These are phyloP conservation scores for Colletotrichum sp. DNA, from an alignment of 2,329 filamentous ascomycete genomes.

Conservation along the genomic window DNA sequence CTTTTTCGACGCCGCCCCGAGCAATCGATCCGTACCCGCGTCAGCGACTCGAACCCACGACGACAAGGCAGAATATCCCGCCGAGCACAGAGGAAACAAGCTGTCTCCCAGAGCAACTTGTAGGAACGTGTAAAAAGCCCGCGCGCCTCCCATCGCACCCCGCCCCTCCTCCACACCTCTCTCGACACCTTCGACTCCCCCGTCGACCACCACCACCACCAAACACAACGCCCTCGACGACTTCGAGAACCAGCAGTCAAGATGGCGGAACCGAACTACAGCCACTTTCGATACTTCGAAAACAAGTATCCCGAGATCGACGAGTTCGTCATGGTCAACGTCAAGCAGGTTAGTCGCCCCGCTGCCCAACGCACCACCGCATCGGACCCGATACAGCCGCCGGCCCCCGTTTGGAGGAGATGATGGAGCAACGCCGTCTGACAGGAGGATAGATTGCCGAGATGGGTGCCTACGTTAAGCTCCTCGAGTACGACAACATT, in stretches of 20 bases:
- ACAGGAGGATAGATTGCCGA: conserved; percentile 79
- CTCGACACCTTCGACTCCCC: conserved; percentile 16
- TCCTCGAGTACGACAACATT: conserved; percentile 99
- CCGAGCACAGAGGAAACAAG: conserved; percentile 19
- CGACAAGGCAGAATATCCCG: conserved; percentile 4
- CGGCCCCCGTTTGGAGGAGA: background rate
- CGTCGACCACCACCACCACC: conserved; percentile 20
- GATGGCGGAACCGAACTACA: conserved; percentile 94
- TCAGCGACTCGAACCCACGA: background rate
- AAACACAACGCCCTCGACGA: conserved; percentile 15
- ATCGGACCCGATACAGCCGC: background rate
- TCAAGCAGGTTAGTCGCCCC: conserved; percentile 80
- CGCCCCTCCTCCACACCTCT: conserved; percentile 32
- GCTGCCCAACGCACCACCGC: conserved; percentile 19
- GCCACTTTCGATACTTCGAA: conserved; percentile 79
- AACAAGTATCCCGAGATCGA: conserved; percentile 98
- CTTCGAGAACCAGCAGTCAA: conserved; percentile 53
- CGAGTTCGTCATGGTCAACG: conserved; percentile 99
- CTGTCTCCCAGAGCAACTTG: background rate
- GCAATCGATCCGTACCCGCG: background rate
- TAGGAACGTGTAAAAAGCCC: conserved; percentile 19
- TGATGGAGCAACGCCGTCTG: conserved; percentile 18
- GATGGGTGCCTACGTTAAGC: conserved; percentile 99
- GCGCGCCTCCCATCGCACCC: conserved; percentile 28
- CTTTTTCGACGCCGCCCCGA: conserved; percentile 9